Conservation (phyloP, 1,139 yeast genomes). For the Kodamaea fungicola region DNA sequence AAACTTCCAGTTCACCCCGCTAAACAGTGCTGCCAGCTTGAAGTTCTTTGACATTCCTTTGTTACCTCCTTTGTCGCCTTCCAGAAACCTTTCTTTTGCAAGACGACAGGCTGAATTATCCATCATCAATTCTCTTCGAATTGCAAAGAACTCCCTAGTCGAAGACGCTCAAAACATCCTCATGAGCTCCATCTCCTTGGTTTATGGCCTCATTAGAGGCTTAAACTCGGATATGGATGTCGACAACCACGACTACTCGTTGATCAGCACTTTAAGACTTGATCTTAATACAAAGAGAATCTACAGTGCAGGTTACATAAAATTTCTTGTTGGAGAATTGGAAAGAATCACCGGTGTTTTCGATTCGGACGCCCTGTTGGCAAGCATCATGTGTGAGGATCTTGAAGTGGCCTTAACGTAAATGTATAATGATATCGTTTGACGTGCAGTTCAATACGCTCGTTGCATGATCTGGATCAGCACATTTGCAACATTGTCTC, state of each 20-base stretch:
- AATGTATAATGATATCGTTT: too few species aligned
- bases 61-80: conserved; percentile 26
- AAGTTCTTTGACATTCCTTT: conserved; percentile 19
- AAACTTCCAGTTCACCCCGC: background rate
- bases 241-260: background rate
- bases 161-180: conserved; percentile 3
- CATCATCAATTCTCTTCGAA: conserved; percentile 19
- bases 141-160: conserved; percentile 1
- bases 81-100: conserved; percentile 27
- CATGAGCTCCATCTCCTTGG: conserved; percentile 7
- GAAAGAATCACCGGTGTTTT: conserved; percentile 8
- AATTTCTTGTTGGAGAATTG: conserved; percentile 12
- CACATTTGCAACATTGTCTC: too few species aligned
- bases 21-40: background rate
- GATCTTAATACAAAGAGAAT: conserved; percentile 6
- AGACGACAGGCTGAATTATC: conserved; percentile 32
- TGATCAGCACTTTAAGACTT: conserved; percentile 7
- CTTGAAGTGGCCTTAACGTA: conserved; percentile 3
- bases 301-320: conserved; percentile 10
- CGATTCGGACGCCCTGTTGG: conserved; percentile 8
- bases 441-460: too few species aligned
- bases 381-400: conserved; percentile 15
- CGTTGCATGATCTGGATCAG: too few species aligned
- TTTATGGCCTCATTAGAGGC: conserved; percentile 7
- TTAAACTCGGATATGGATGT: conserved; percentile 2